Base-by-base conservation (phyloP, 108 stramenopile genomes). In the Cyclotella distinguenda region DNA sequence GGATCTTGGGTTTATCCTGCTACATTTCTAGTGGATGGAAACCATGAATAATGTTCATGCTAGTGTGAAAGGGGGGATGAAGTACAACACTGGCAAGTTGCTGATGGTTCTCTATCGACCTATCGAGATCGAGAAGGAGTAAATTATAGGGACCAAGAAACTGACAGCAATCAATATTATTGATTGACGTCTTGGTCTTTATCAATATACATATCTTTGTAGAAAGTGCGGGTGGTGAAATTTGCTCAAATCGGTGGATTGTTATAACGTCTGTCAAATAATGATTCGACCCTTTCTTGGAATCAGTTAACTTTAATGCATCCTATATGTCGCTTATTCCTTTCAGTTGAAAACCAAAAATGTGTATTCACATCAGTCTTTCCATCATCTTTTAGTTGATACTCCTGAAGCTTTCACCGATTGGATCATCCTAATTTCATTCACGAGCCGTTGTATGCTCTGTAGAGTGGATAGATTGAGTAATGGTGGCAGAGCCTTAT, bases 71-170 rank as follows among this genome's bases (percentile, higher is more conserved):
- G 74, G 74, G 68, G 91, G 91, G 15, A 92, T 89, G 86, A 89
- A 89, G 61, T 92, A 92, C 82, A 92, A 92, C 66, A 92, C 91
- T 50, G 91, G 91, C 60, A 89, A 85, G 27, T 79, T 92, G 21
- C 65, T 92, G 40, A 92, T 92, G 91, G 91, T 92, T 4, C 81
- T 92, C n/a, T 84, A 73, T 48, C 59, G 86, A 68, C 88, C 91
- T 19, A 84, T 87, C 52, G 64, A 53, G 62, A 50, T 52, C 33
- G 74, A 65, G 25, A 56, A 70, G 43, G 55, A 64, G 55, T 77
- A 55, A 58, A 63, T 28, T 36, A n/a, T 26, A 44, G 6, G 31
- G 4, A 13, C 9, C 2, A 21, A 26, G 36, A 30, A 28, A 23
- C 11, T 23, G 50, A 15, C 13, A 44, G 8, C 13, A n/a, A n/a